Base-by-base conservation (phyloP, 306 rosid genomes). In the Mimosa bimucronata region DNA sequence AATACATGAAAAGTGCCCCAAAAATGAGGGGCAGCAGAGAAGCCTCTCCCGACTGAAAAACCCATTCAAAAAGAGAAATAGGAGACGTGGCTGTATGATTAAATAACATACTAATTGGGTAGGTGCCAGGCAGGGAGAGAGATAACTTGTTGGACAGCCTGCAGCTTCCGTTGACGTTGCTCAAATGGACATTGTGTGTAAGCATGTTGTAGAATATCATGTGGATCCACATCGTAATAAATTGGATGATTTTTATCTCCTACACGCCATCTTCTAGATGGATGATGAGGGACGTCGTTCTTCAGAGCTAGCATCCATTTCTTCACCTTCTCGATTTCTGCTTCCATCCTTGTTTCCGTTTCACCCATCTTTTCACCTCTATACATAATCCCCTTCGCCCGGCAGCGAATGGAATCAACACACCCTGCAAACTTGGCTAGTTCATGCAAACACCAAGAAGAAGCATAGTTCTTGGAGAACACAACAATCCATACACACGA, bases 231-330 rank as follows among this genome's bases (percentile, higher is more conserved):
- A 42, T 42, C 46, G 46, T 42, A 53, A 53, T 1, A 53, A 7
- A 53, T 25, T 53, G 57, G n/a, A n/a, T n/a, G n/a, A n/a, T n/a
- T n/a, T n/a, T n/a, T n/a, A n/a, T n/a, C n/a, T n/a, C n/a, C 9
- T 50, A 50, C 18, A 3, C 2, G 5, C 9, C 21, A 0, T 0
- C 8, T 2, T 8, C 57, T 2, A 4, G 6, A 3, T 6, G 4
- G 1, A 48, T 4, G n/a, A 5, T 0, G 4, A n/a, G n/a, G n/a
- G n/a, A n/a, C n/a, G 8, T 7, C 21, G 0, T 18, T 1, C 5
- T 18, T n/a, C 62, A 55, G 10, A 55, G 14, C 29, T 19, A 0
- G 25, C 26, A 21, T 52, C 26, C 25, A 19, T n/a, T 0, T 0
- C 0, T 21, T 55, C 23, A 21, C 29, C 62, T 21, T 21, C 1